Evolutionary conservation across 805 yeast species (phyloP).

Genomic region (Wickerhamomyces kurtzmanii): DNA sequence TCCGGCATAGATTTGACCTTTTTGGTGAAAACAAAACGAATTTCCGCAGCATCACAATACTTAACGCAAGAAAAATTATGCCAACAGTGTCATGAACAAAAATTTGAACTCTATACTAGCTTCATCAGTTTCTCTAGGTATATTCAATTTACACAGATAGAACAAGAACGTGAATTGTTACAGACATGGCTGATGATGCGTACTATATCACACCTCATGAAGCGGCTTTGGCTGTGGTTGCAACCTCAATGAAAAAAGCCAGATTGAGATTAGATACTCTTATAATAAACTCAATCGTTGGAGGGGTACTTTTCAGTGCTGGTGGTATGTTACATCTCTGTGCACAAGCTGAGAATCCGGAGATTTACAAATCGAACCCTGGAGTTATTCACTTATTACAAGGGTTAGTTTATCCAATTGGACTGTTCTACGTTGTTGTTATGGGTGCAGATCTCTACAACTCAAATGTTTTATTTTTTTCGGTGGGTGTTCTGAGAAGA

Average conservation of each 20-base stretch:
- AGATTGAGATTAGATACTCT: slow-evolving; percentile 52
- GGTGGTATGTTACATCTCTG: slow-evolving; percentile 66
- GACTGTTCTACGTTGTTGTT: slow-evolving; percentile 63
- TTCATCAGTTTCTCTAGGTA: no score
- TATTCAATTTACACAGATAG: no score
- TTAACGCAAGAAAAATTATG: no score
- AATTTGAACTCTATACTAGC: no score
- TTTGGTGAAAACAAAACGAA: no score
- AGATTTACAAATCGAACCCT: slow-evolving; percentile 28
- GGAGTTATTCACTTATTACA: slow-evolving; percentile 47
- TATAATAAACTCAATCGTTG: slow-evolving; percentile 55
- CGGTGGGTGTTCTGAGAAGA: slow-evolving; percentile 58
- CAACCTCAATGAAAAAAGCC: slow-evolving; percentile 78
- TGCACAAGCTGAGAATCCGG: slow-evolving; percentile 42
- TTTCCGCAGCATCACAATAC: no score
- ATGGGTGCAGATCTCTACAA: slow-evolving; percentile 73
- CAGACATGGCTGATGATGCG: slow-evolving; percentile 31
- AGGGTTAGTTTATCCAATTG: slow-evolving; percentile 59
- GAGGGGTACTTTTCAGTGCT: slow-evolving; percentile 57
- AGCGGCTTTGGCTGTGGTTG: slow-evolving; percentile 76
- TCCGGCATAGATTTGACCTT: no score
- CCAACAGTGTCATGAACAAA: no score
- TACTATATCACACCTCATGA: slow-evolving; percentile 68
- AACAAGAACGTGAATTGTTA: no score
- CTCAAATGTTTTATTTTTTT: slow-evolving; percentile 62